Conservation (phyloP, 768 basidiomycete species). For the Steccherinum ochraceum region DNA sequence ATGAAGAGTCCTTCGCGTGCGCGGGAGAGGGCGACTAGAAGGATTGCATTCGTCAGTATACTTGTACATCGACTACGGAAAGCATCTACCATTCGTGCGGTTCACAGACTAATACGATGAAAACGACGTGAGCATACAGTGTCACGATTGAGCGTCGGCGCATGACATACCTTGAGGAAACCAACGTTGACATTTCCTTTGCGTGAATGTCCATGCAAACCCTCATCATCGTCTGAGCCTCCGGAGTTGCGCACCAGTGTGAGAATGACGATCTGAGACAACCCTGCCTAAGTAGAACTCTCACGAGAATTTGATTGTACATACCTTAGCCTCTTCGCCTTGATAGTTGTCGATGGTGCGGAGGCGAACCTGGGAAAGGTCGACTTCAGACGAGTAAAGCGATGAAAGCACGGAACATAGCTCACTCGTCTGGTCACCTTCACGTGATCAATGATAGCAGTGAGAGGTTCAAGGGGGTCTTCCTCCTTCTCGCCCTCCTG, state of each 20-base stretch:
- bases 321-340: slow-evolving; percentile 61
- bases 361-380: slow-evolving; percentile 51
- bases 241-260: slow-evolving; percentile 72
- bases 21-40: slow-evolving; percentile 60
- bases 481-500: slow-evolving; percentile 36
- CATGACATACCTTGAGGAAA: slow-evolving; percentile 54
- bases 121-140: too few species aligned
- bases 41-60: slow-evolving; percentile 35
- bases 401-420: slow-evolving; percentile 9
- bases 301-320: background rate
- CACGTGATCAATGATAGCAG: slow-evolving; percentile 35
- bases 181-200: slow-evolving; percentile 40
- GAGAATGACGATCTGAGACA: slow-evolving; percentile 44
- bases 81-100: background rate
- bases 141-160: too few species aligned
- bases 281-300: too few species aligned
- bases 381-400: too few species aligned
- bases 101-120: background rate
- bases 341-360: slow-evolving; percentile 79
- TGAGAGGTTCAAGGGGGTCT: background rate
- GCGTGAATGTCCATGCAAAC: background rate
- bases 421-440: slow-evolving; percentile 46
- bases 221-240: slow-evolving; percentile 25
- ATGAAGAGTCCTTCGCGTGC: slow-evolving; percentile 72
- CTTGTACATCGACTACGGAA: slow-evolving; percentile 48